Conservation (phyloP, 352 stramenopile species). For the Pythium folliculosum region DNA sequence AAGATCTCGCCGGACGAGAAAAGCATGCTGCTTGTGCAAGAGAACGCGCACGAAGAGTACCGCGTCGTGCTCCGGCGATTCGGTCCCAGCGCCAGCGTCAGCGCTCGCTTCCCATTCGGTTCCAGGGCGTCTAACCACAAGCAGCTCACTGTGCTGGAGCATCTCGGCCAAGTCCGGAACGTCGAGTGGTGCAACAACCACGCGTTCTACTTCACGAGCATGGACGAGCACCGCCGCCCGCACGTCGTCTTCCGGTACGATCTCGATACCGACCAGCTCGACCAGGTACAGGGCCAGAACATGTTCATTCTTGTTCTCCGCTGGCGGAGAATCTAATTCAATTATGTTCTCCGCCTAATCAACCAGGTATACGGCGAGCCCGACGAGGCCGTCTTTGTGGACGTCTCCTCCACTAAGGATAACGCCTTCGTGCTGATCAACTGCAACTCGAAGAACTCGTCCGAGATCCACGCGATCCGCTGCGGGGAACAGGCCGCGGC, state of each 20-base stretch:
- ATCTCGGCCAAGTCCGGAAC: conserved; percentile 59
- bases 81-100: not conserved
- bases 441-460: conserved; percentile 86
- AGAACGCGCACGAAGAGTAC: conserved; percentile 72
- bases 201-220: conserved; percentile 80
- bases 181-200: conserved; percentile 58
- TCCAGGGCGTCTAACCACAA: conserved; percentile 5
- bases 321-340: not conserved
- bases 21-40: conserved; percentile 63
- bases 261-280: conserved; percentile 39
- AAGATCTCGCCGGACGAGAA: conserved; percentile 75
- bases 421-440: conserved; percentile 80
- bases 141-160: conserved; percentile 35
- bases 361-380: conserved; percentile 73
- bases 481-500: not conserved
- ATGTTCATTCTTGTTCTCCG: not conserved
- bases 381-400: conserved; percentile 80
- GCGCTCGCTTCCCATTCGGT: not conserved
- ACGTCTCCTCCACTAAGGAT: conserved; percentile 87
- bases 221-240: conserved; percentile 64
- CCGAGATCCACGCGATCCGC: conserved; percentile 71
- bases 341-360: not conserved
- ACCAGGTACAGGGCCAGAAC: conserved; percentile 40
- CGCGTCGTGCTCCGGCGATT: conserved; percentile 36
- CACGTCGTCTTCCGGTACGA: conserved; percentile 70